Conservation (phyloP, 768 basidiomycete genomes). For the Mycena venus region DNA sequence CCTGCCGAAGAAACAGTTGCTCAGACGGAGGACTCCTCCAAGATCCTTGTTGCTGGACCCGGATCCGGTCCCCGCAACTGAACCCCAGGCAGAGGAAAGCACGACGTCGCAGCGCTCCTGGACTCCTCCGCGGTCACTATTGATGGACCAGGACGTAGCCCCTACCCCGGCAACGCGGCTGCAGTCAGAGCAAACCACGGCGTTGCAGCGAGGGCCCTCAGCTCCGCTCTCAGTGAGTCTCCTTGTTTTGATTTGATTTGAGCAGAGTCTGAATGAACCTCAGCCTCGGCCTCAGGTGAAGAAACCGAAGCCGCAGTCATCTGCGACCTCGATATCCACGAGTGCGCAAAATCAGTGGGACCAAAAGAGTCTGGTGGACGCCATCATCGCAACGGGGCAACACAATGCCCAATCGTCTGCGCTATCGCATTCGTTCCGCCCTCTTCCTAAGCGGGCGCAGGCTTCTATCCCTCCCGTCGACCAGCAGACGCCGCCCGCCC, state of each 20-base stretch:
- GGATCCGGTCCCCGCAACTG: background rate
- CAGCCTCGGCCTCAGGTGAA: background rate
- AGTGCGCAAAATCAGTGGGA: background rate
- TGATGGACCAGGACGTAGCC: background rate
- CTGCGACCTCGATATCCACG: background rate
- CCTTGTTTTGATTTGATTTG: background rate
- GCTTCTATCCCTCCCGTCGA: background rate
- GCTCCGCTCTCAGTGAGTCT: slow-evolving; percentile 2
- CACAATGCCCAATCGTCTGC: background rate
- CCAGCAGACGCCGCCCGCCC: background rate
- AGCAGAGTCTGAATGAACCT: background rate
- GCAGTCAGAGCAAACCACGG: background rate
- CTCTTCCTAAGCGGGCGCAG: too few species aligned
- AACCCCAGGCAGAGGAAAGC: background rate
- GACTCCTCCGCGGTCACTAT: background rate
- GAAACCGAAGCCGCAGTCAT: background rate
- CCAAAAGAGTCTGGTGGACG: slow-evolving; percentile 17
- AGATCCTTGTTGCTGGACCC: background rate
- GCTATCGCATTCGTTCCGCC: background rate
- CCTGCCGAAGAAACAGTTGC: background rate
- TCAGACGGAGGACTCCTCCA: background rate
- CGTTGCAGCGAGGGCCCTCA: background rate
- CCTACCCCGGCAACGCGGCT: too few species aligned
- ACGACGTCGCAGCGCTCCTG: too few species aligned
- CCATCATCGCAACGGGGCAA: slow-evolving; percentile 18